Percentiles rank a stretch among this genome's conserved stretches.
Evolutionary conservation across 1,284 basidiomycete genomes (phyloP).

Genomic region (Pyrrhoderma lamaoense): DNA sequence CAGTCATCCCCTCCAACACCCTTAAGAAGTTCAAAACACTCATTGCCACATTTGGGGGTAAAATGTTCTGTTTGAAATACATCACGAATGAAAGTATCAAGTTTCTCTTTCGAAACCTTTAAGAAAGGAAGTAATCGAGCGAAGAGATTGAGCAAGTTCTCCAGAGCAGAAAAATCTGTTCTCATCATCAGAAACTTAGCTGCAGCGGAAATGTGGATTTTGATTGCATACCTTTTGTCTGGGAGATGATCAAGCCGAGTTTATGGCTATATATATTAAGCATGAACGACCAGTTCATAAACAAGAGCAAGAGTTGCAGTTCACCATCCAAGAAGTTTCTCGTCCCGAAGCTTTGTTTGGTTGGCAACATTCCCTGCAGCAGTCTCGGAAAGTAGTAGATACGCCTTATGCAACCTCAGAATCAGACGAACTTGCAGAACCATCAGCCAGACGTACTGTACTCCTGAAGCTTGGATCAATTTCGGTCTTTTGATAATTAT

Average conservation of each 20-base stretch:
- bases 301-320: background rate
- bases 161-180: constrained; percentile 49
- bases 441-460: constrained; percentile 8
- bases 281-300: constrained; percentile 7
- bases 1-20: constrained; percentile 39
- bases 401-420: constrained; percentile 31
- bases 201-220: background rate
- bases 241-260: constrained; percentile 30
- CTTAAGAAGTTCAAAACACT: constrained; percentile 38
- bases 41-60: constrained; percentile 22
- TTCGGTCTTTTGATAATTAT: constrained; percentile 19
- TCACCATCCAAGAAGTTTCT: constrained; percentile 33
- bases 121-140: constrained; percentile 46
- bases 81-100: constrained; percentile 41
- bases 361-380: constrained; percentile 24
- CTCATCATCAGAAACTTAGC: background rate
- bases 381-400: constrained; percentile 29
- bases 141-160: constrained; percentile 49
- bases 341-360: constrained; percentile 29
- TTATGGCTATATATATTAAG: constrained; percentile 22
- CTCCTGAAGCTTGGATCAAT: constrained; percentile 21
- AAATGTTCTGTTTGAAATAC: constrained; percentile 32
- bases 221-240: constrained; percentile 25
- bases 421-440: background rate
- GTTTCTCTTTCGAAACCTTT: constrained; percentile 30